Evolutionary conservation across 257 asterid species (phyloP).

Genomic region (Striga asiatica): DNA sequence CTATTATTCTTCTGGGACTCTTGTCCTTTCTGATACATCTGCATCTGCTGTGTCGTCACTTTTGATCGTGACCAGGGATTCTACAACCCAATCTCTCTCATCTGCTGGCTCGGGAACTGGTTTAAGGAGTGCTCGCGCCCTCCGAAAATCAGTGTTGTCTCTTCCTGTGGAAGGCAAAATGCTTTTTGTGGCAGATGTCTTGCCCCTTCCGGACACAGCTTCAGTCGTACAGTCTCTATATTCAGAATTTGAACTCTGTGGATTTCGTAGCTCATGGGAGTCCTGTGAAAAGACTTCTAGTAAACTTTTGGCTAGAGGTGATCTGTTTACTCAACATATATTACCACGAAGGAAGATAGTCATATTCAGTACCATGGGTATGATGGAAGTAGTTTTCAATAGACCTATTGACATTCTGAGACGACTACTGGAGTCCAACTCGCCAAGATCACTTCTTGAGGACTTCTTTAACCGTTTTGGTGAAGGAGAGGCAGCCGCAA

Average conservation of each 20-base stretch:
- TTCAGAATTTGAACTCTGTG: constrained; percentile 61
- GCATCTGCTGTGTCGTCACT: constrained; percentile 78
- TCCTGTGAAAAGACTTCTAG: constrained; percentile 55
- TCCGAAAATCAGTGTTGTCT: constrained; percentile 71
- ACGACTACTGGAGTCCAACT: constrained; percentile 70
- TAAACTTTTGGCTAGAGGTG: constrained; percentile 89
- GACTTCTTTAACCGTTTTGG: constrained; percentile 89
- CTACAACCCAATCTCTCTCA: constrained; percentile 53
- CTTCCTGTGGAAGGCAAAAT: constrained; percentile 87
- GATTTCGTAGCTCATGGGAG: constrained; percentile 54
- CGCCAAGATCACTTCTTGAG: constrained; percentile 73
- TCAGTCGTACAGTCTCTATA: constrained; percentile 70
- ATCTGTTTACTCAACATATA: constrained; percentile 85
- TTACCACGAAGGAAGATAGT: constrained; percentile 77
- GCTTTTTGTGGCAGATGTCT: constrained; percentile 84
- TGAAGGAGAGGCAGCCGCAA: constrained; percentile 87
- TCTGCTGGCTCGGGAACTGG: constrained; percentile 56
- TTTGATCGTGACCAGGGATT: constrained; percentile 70
- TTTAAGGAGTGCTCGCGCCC: constrained; percentile 74
- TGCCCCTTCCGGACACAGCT: constrained; percentile 74
- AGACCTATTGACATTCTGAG: constrained; percentile 82
- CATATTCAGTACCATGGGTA: constrained; percentile 94
- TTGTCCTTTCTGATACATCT: constrained; percentile 86
- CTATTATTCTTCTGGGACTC: constrained; percentile 69
- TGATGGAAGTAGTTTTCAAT: constrained; percentile 93